Evolutionary conservation across 164 flowering plant genomes (phyloP).

Genomic region (Kingdonia uniflora): DNA sequence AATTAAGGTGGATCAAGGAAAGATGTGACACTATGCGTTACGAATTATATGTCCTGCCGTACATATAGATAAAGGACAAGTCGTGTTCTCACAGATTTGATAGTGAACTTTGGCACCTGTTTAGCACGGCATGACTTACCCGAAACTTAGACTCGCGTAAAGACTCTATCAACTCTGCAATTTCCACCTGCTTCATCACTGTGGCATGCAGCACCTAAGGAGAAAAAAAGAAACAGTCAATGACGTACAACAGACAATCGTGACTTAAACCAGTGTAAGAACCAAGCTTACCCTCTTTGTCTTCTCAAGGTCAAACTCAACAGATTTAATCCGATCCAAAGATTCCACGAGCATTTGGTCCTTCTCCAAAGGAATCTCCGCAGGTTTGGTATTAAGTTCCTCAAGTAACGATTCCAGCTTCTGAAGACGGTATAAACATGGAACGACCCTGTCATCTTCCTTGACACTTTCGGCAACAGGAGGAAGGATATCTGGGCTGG

Average conservation of each 20-base stretch:
- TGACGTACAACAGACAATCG: neutral
- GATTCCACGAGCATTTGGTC: constrained; percentile 68
- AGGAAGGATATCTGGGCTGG: constrained; percentile 13
- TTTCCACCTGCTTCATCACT: constrained; percentile 58
- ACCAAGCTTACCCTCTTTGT: constrained; percentile 55
- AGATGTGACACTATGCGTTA: too few relatives aligned
- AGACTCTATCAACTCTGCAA: constrained; percentile 39
- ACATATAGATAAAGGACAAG: too few relatives aligned
- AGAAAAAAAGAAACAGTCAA: neutral
- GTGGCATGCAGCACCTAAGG: constrained; percentile 64
- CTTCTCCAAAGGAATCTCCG: constrained; percentile 62
- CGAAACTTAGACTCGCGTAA: constrained; percentile 33
- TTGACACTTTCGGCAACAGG: constrained; percentile 20
- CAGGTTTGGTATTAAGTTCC: constrained; percentile 56
- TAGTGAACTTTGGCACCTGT: too few relatives aligned
- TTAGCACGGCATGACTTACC: constrained; percentile 30
- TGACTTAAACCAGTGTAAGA: neutral
- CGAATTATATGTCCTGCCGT: too few relatives aligned
- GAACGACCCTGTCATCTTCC: constrained; percentile 35
- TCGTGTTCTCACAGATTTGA: too few relatives aligned
- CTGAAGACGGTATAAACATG: constrained; percentile 71
- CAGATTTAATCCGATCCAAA: constrained; percentile 67
- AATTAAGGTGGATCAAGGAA: too few relatives aligned
- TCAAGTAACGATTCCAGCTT: constrained; percentile 53
- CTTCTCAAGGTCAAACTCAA: constrained; percentile 80